These are phyloP conservation scores for Didymosphaeria variabile DNA, from an alignment of 2,329 filamentous ascomycete species.

Conservation along the genomic window DNA sequence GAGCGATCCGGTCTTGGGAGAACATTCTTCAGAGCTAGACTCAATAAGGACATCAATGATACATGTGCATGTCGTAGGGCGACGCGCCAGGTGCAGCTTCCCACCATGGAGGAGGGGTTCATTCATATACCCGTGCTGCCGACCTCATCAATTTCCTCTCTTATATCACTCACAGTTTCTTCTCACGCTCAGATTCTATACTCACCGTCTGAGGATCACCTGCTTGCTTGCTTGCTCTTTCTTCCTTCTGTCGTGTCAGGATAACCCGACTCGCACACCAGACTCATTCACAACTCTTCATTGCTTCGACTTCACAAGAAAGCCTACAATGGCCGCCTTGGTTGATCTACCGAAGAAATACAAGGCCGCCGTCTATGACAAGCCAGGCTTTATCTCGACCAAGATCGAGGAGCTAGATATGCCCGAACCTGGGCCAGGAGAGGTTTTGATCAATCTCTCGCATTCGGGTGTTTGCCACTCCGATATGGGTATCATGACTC, in stretches of 20 bases:
- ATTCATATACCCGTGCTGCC: neutral
- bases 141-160: neutral
- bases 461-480: slow-evolving; percentile 73
- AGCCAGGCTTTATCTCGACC: slow-evolving; percentile 71
- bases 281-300: neutral
- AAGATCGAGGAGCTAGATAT: slow-evolving; percentile 71
- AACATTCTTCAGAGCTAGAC: neutral
- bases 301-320: neutral
- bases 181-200: neutral
- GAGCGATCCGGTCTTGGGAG: neutral
- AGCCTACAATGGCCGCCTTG: slow-evolving; percentile 29
- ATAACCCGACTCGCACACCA: no score
- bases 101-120: neutral
- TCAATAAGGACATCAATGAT: neutral
- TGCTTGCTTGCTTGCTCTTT: neutral
- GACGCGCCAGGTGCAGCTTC: neutral
- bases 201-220: neutral
- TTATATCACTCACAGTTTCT: neutral
- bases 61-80: neutral
- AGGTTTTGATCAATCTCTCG: slow-evolving; percentile 70
- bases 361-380: slow-evolving; percentile 71
- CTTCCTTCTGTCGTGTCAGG: no score
- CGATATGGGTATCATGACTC: slow-evolving; percentile 63
- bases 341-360: slow-evolving; percentile 63
- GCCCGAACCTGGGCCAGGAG: slow-evolving; percentile 69